Percentiles rank a stretch among this genome's conserved stretches.
Evolutionary conservation across 345 rosid species (phyloP).

Genomic region (Populus davidiana): DNA sequence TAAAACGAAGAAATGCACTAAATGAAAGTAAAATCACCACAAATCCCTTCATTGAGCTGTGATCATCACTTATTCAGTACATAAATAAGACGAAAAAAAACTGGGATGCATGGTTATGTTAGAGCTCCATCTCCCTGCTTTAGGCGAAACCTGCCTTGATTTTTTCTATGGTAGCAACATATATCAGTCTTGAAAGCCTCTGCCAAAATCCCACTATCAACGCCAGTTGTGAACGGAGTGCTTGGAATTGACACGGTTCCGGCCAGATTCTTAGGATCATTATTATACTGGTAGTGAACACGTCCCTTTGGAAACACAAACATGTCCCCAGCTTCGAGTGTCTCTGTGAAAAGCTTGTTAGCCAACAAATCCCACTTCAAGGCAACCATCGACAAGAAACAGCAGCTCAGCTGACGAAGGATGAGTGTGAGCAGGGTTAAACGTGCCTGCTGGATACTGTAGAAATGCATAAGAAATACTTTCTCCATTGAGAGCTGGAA

Average conservation of each 20-base stretch:
- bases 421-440: conserved; percentile 21
- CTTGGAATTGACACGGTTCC: conserved; percentile 8
- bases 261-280: not conserved
- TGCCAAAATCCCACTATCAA: conserved; percentile 9
- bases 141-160: conserved; percentile 10
- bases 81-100: not conserved
- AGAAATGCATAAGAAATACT: conserved; percentile 12
- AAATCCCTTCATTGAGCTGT: not conserved
- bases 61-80: not conserved
- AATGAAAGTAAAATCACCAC: not conserved
- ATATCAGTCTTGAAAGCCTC: conserved; percentile 13
- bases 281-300: conserved; percentile 11
- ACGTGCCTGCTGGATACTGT: not conserved
- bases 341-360: conserved; percentile 8
- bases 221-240: not conserved
- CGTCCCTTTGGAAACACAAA: conserved; percentile 13
- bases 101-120: not conserved
- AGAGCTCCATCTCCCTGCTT: not conserved
- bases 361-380: conserved; percentile 10
- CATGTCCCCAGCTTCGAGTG: conserved; percentile 10
- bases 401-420: conserved; percentile 17
- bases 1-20: not conserved
- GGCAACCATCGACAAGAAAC: not conserved
- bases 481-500: conserved; percentile 17
- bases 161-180: conserved; percentile 4